These are phyloP conservation scores for Aureobasidium melanogenum DNA, from an alignment of 2,329 filamentous ascomycete species.

Conservation along the genomic window DNA sequence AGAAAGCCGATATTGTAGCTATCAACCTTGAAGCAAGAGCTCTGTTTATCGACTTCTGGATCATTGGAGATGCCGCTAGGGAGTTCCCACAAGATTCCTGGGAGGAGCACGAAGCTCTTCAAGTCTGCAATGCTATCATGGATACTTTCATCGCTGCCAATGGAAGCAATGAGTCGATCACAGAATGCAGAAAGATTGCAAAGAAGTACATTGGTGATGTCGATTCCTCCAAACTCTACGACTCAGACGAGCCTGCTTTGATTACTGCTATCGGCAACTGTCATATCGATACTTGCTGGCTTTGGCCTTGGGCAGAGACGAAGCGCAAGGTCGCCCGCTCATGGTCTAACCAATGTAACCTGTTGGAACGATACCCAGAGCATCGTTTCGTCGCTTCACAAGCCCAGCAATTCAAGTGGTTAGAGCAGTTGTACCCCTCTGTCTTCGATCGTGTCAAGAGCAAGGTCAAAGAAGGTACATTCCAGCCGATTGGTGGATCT, in stretches of 20 bases:
- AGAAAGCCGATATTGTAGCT: conserved; percentile 75
- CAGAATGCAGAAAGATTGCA: conserved; percentile 73
- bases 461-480: conserved; percentile 82
- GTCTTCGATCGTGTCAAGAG: conserved; percentile 84
- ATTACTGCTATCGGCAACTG: conserved; percentile 91
- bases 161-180: conserved; percentile 62
- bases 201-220: conserved; percentile 74
- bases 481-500: conserved; percentile 91
- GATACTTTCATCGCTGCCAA: conserved; percentile 77
- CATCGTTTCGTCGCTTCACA: conserved; percentile 87
- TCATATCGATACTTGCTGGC: conserved; percentile 96
- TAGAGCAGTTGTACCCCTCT: conserved; percentile 79
- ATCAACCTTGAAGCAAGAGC: conserved; percentile 78
- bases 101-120: conserved; percentile 78
- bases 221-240: conserved; percentile 77
- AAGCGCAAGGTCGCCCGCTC: conserved; percentile 93
- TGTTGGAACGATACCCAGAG: conserved; percentile 93
- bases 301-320: conserved; percentile 97
- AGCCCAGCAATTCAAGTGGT: conserved; percentile 97
- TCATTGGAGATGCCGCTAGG: conserved; percentile 81
- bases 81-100: conserved; percentile 85
- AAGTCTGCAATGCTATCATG: conserved; percentile 80
- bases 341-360: conserved; percentile 92
- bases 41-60: conserved; percentile 89
- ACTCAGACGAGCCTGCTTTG: conserved; percentile 61